Percentiles rank a stretch among this genome's conserved stretches.
Conservation (phyloP, 352 stramenopile genomes). For the Thraustotheca clavata region DNA sequence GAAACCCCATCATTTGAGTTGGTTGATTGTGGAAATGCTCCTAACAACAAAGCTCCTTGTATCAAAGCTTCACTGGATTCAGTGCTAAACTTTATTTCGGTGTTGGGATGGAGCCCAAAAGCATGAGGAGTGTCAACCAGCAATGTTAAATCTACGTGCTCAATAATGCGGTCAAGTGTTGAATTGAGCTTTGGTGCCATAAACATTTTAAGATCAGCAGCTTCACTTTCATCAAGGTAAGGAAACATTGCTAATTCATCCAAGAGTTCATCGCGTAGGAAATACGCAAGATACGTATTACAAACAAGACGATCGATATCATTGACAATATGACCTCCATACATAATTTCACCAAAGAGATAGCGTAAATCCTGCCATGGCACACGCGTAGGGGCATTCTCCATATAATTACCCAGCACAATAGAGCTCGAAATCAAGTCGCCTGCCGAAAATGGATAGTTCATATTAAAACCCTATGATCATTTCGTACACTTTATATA, state of each 20-base stretch:
- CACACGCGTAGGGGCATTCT: conserved; percentile 79
- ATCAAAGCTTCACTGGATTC: conserved; percentile 70
- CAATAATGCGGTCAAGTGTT: conserved; percentile 73
- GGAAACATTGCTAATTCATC: conserved; percentile 87
- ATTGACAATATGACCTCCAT: conserved; percentile 83
- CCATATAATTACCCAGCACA: conserved; percentile 89
- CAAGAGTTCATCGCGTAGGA: conserved; percentile 80
- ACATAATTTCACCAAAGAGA: conserved; percentile 86
- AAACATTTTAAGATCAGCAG: conserved; percentile 40
- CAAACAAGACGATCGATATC: conserved; percentile 71
- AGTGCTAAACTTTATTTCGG: conserved; percentile 88
- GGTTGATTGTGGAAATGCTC: conserved; percentile 1
- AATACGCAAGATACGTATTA: conserved; percentile 80
- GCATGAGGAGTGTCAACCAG: conserved; percentile 73
- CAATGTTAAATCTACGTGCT: conserved; percentile 83
- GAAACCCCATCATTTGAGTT: background rate
- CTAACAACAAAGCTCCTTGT: conserved; percentile 65
- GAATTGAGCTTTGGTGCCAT: conserved; percentile 57
- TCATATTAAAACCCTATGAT: conserved; percentile 76
- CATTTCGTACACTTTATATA: background rate
- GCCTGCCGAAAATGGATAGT: conserved; percentile 83
- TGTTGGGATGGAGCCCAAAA: conserved; percentile 91
- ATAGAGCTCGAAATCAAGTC: conserved; percentile 78
- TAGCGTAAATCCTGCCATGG: conserved; percentile 87
- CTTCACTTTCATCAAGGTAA: conserved; percentile 54